A percentile compares a stretch with the other conserved stretches of the same genome.
Conservation (phyloP, 441 rosid genomes). For the Flueggea neowawraea region DNA sequence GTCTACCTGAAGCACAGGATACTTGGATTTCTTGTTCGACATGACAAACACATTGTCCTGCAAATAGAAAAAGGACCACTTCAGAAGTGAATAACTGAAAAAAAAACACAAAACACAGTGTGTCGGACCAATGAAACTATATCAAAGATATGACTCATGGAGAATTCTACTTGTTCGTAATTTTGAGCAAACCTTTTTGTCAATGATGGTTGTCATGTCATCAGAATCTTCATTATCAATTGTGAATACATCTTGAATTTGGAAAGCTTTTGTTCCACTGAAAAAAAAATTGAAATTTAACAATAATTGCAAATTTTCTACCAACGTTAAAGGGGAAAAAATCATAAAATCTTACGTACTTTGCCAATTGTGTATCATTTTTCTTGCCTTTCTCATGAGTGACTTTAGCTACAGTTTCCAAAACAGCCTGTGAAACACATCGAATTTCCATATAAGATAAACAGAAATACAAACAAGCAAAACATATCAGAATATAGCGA, state of each 20-base stretch:
- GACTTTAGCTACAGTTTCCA: slow-evolving; percentile 94
- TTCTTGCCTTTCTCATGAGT: slow-evolving; percentile 80
- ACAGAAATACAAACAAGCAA: not conserved
- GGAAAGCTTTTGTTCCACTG: slow-evolving; percentile 83
- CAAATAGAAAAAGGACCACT: slow-evolving; percentile 15
- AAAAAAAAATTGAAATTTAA: not conserved
- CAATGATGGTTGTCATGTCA: slow-evolving; percentile 81
- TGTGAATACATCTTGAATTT: slow-evolving; percentile 87
- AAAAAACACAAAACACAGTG: not conserved
- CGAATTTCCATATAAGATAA: slow-evolving; percentile 4
- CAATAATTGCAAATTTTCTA: not conserved
- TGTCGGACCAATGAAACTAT: not conserved
- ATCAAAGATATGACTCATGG: too few species aligned
- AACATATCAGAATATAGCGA: not conserved
- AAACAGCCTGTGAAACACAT: slow-evolving; percentile 63
- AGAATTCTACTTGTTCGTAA: not conserved
- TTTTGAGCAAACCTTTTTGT: slow-evolving; percentile 64
- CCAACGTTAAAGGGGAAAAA: too few species aligned
- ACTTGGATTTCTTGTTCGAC: slow-evolving; percentile 99
- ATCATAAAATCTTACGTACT: slow-evolving; percentile 36
- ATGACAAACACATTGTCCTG: slow-evolving; percentile 95
- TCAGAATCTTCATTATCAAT: slow-evolving; percentile 95
- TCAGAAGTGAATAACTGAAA: slow-evolving; percentile 18
- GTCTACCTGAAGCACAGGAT: slow-evolving; percentile 97
- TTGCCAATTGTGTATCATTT: slow-evolving; percentile 73